These are phyloP conservation scores for Fraxinus anomala DNA, from an alignment of 257 asterid genomes.

Conservation along the genomic window DNA sequence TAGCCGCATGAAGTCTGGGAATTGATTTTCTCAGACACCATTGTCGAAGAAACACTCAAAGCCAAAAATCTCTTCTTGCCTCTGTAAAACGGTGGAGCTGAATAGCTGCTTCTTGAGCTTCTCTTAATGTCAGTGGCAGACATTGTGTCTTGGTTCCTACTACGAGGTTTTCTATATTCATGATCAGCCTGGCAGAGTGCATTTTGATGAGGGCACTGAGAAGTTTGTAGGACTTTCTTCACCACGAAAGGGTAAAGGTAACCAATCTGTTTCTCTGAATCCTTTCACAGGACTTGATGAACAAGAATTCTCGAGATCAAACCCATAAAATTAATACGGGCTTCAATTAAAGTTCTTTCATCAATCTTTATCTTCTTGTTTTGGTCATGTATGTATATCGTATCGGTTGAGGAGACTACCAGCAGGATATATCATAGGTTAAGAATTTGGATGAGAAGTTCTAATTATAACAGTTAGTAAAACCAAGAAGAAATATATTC, in stretches of 20 bases:
- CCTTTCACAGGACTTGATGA: constrained; percentile 41
- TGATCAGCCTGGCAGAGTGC: constrained; percentile 26
- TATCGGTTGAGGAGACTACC: too few relatives aligned
- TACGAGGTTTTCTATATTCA: constrained; percentile 29
- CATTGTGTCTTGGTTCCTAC: constrained; percentile 30
- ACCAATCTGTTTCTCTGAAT: constrained; percentile 39
- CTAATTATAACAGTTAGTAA: too few relatives aligned
- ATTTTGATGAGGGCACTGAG: constrained; percentile 32
- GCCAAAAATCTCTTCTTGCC: constrained; percentile 56
- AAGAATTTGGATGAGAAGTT: too few relatives aligned
- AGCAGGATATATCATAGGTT: too few relatives aligned
- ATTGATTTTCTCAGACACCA: constrained; percentile 38
- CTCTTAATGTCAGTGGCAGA: constrained; percentile 32
- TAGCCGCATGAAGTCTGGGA: constrained; percentile 18
- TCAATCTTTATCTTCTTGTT: background rate
- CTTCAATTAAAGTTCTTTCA: constrained; percentile 2
- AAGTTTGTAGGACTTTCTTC: constrained; percentile 32
- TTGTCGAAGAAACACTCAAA: constrained; percentile 40
- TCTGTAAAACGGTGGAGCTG: constrained; percentile 87
- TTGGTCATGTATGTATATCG: too few relatives aligned
- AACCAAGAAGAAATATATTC: too few relatives aligned
- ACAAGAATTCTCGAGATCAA: constrained; percentile 30
- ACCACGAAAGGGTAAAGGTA: constrained; percentile 27
- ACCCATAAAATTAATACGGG: constrained; percentile 14
- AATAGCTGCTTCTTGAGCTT: constrained; percentile 57